Conservation (phyloP, 768 basidiomycete genomes). For the Gloeostereum incarnatum region DNA sequence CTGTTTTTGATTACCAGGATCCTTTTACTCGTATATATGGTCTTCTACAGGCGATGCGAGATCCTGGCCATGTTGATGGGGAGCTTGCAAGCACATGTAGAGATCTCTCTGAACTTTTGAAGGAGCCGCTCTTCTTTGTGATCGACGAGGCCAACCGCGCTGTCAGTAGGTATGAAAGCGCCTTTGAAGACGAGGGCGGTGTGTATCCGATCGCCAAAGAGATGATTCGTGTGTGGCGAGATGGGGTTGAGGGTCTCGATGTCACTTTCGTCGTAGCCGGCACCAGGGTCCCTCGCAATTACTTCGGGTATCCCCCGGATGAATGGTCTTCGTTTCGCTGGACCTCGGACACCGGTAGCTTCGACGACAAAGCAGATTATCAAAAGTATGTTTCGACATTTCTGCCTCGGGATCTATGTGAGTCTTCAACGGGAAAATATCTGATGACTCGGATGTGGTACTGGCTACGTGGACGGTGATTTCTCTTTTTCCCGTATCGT, state of each 20-base stretch:
- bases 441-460: background rate
- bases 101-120: background rate
- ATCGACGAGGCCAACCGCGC: constrained; percentile 2
- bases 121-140: background rate
- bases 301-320: background rate
- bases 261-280: constrained; percentile 1
- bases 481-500: background rate
- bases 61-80: no score
- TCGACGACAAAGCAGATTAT: background rate
- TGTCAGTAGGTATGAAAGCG: background rate
- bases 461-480: constrained; percentile 1
- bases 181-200: background rate
- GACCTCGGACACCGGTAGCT: constrained; percentile 1
- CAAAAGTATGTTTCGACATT: background rate
- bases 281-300: background rate
- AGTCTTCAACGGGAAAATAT: background rate
- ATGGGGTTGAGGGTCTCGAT: background rate
- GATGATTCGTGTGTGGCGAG: background rate
- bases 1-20: background rate
- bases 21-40: background rate
- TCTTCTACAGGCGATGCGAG: no score
- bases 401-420: background rate
- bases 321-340: constrained; percentile 1
- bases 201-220: background rate
- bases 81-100: no score